Percentiles rank a stretch among this genome's conserved stretches.
Evolutionary conservation across 2,329 filamentous ascomycete genomes (phyloP).

Genomic region (Cercospora berteroae): DNA sequence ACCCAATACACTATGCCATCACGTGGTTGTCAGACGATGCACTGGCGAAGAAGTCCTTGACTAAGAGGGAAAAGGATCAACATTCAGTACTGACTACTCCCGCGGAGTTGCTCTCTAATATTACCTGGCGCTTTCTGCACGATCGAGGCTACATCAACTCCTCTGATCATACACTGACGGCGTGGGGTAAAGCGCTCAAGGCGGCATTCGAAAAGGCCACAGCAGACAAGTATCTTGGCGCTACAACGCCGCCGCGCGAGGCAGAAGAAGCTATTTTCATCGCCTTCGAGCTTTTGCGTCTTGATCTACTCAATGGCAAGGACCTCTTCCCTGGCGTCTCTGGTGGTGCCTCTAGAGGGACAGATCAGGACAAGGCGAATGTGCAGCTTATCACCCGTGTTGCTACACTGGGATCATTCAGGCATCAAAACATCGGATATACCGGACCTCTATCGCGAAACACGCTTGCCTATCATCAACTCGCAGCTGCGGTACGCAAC

Average conservation of each 20-base stretch:
- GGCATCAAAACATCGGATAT: slow-evolving; percentile 83
- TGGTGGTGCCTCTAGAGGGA: slow-evolving; percentile 59
- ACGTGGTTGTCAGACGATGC: slow-evolving; percentile 65
- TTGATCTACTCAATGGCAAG: slow-evolving; percentile 72
- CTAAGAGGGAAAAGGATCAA: slow-evolving; percentile 43
- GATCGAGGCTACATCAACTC: slow-evolving; percentile 77
- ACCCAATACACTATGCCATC: slow-evolving; percentile 49
- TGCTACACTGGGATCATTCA: slow-evolving; percentile 76
- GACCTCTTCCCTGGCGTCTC: slow-evolving; percentile 59
- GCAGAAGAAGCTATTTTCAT: slow-evolving; percentile 77
- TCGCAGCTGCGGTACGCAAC: slow-evolving; percentile 75
- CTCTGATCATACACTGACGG: slow-evolving; percentile 72
- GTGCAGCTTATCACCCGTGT: slow-evolving; percentile 82
- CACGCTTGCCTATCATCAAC: slow-evolving; percentile 78
- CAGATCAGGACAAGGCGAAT: slow-evolving; percentile 68
- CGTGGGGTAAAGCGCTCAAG: slow-evolving; percentile 78
- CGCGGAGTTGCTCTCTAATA: slow-evolving; percentile 69
- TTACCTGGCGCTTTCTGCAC: slow-evolving; percentile 85
- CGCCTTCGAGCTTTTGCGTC: slow-evolving; percentile 78
- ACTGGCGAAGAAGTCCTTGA: slow-evolving; percentile 68
- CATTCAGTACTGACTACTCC: slow-evolving; percentile 56
- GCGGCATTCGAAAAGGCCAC: slow-evolving; percentile 45
- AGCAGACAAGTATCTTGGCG: slow-evolving; percentile 49
- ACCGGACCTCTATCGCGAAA: slow-evolving; percentile 92
- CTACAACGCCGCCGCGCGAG: slow-evolving; percentile 50